These are phyloP conservation scores for Salix suchowensis DNA, from an alignment of 345 rosid genomes.

Conservation along the genomic window DNA sequence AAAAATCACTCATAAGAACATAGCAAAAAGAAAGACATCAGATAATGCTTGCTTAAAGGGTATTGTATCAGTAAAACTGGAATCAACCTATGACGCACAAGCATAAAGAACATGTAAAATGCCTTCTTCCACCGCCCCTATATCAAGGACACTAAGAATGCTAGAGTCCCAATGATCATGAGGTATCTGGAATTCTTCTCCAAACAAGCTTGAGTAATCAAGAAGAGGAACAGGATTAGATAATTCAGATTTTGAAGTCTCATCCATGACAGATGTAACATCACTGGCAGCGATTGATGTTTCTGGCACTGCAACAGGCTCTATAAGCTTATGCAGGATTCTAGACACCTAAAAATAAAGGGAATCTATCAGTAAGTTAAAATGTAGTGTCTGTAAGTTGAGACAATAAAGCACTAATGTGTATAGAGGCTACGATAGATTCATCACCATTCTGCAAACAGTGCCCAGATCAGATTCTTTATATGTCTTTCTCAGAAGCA, in stretches of 20 bases:
- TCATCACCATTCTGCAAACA: conserved; percentile 59
- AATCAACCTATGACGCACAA: conserved; percentile 84
- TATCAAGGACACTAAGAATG: conserved; percentile 56
- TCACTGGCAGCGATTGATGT: conserved; percentile 26
- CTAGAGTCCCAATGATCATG: conserved; percentile 49
- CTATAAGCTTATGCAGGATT: conserved; percentile 52
- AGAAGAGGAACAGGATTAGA: conserved; percentile 30
- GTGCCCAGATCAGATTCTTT: conserved; percentile 54
- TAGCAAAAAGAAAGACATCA: conserved; percentile 15
- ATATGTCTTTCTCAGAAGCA: conserved; percentile 62
- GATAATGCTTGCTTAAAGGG: conserved; percentile 3
- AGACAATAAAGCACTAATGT: conserved; percentile 12
- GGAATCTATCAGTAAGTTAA: conserved; percentile 12
- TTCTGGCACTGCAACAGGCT: conserved; percentile 41
- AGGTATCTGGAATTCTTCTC: conserved; percentile 56
- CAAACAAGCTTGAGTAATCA: conserved; percentile 70
- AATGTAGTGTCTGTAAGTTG: not conserved
- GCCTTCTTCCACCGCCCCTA: conserved; percentile 76
- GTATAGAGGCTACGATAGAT: conserved; percentile 12
- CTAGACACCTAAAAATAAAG: conserved; percentile 49
- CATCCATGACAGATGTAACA: conserved; percentile 38
- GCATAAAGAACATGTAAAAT: conserved; percentile 75
- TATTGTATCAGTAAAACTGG: conserved; percentile 20
- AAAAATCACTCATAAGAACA: conserved; percentile 16
- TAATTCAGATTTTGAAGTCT: conserved; percentile 37